Conservation (phyloP, 768 basidiomycete species). For the Cubamyces sp. region DNA sequence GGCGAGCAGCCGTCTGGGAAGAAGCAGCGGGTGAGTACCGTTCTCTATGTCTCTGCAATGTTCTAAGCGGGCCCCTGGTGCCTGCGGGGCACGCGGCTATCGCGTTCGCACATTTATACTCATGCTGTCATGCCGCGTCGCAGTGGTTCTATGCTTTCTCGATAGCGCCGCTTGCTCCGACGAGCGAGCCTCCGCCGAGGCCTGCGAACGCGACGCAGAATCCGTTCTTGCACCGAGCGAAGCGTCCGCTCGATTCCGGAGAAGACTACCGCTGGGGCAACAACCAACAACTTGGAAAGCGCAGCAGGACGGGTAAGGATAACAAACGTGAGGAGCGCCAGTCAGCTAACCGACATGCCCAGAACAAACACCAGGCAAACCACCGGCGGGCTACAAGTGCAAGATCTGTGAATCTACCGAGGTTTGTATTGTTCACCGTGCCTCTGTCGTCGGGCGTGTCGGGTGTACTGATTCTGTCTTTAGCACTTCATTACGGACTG, state of each 20-base stretch:
- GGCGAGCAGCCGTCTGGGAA: conserved; percentile 60
- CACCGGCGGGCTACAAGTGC: conserved; percentile 76
- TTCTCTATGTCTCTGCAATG: neutral
- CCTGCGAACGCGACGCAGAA: conserved; percentile 74
- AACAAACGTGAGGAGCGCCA: neutral
- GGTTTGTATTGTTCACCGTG: conserved; percentile 41
- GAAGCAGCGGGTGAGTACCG: conserved; percentile 76
- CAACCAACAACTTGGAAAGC: conserved; percentile 59
- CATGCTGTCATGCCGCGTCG: conserved; percentile 4
- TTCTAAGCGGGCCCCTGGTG: neutral
- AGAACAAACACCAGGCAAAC: conserved; percentile 54
- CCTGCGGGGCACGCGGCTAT: no score
- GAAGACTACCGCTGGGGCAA: conserved; percentile 72
- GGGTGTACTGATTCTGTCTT: conserved; percentile 3
- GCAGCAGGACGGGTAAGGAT: conserved; percentile 55
- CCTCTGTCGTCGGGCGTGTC: neutral
- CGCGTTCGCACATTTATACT: neutral
- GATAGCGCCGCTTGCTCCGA: conserved; percentile 56
- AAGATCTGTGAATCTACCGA: conserved; percentile 76
- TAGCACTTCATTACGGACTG: conserved; percentile 81
- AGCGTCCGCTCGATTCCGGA: conserved; percentile 55
- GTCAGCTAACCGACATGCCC: neutral
- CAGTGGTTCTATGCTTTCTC: conserved; percentile 99
- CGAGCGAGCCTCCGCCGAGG: conserved; percentile 40
- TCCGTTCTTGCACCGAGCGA: conserved; percentile 59